Conservation (phyloP, 2,329 filamentous ascomycete genomes). For the Colletotrichum tabaci region DNA sequence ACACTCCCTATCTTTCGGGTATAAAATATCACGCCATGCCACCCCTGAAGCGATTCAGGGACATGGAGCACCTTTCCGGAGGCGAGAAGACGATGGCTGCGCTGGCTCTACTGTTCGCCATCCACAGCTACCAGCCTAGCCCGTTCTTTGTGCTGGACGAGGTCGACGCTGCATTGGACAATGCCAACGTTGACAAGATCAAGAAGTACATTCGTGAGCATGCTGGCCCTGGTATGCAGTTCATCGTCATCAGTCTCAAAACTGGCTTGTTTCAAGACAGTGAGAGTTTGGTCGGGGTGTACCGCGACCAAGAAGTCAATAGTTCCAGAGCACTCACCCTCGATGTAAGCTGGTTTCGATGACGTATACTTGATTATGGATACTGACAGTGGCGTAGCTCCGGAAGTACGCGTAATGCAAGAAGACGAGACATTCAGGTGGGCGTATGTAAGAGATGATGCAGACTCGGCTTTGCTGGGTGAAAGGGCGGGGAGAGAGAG, state of each 20-base stretch:
- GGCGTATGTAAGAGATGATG: not conserved
- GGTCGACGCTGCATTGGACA: conserved; percentile 97
- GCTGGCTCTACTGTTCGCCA: conserved; percentile 94
- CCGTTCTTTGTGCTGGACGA: conserved; percentile 99
- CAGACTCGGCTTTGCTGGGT: not conserved
- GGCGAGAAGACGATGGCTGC: conserved; percentile 99
- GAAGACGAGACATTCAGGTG: not conserved
- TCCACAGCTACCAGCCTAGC: conserved; percentile 94
- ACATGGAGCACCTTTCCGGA: conserved; percentile 98
- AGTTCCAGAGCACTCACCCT: conserved; percentile 92
- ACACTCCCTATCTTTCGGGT: conserved; percentile 94
- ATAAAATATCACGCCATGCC: conserved; percentile 99
- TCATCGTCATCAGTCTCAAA: conserved; percentile 98
- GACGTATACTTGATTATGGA: not conserved
- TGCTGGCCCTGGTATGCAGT: conserved; percentile 97
- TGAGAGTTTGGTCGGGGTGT: conserved; percentile 95
- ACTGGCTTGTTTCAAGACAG: conserved; percentile 96
- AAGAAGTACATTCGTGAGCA: conserved; percentile 97
- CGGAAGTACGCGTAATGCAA: conserved; percentile 32
- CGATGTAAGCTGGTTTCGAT: conserved; percentile 79
- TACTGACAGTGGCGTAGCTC: conserved; percentile 33
- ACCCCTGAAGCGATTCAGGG: conserved; percentile 96
- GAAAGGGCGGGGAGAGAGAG: conserved; percentile 2
- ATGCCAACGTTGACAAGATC: conserved; percentile 95
- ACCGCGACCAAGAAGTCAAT: conserved; percentile 94